Conservation (phyloP, 164 flowering plant genomes). For the Piper longum region DNA sequence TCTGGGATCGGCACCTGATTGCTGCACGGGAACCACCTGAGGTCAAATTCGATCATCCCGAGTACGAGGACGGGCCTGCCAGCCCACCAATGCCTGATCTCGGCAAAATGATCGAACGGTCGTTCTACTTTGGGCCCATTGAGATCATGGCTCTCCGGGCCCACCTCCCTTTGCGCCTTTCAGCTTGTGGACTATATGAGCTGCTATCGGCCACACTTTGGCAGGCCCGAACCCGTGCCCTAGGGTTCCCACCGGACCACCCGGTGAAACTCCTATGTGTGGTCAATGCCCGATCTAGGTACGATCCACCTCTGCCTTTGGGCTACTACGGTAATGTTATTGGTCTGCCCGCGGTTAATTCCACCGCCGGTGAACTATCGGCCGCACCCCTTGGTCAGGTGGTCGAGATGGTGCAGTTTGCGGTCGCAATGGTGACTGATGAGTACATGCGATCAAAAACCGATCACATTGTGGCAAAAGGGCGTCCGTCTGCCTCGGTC, state of each 20-base stretch:
- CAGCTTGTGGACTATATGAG: conserved; percentile 11
- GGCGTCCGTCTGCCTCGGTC: conserved; percentile 15
- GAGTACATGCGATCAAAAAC: conserved; percentile 22
- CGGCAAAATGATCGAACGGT: conserved; percentile 9
- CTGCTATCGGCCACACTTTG: conserved; percentile 21
- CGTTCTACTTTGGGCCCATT: conserved; percentile 17
- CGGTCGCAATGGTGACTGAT: conserved; percentile 8
- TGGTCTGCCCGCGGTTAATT: conserved; percentile 9
- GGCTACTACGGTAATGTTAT: conserved; percentile 23
- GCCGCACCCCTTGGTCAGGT: conserved; percentile 13
- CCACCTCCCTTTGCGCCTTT: conserved; percentile 10
- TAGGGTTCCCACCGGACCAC: conserved; percentile 11
- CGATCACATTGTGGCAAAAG: conserved; percentile 14
- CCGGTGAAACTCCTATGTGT: conserved; percentile 8
- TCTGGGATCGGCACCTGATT: conserved; percentile 15
- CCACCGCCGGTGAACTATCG: conserved; percentile 7
- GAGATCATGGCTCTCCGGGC: conserved; percentile 10
- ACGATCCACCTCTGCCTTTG: conserved; percentile 10
- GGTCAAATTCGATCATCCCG: conserved; percentile 9
- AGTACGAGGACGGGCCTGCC: conserved; percentile 11
- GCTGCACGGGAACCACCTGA: conserved; percentile 15
- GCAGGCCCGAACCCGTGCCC: conserved; percentile 23
- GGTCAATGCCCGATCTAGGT: conserved; percentile 9
- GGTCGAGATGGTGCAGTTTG: conserved; percentile 10
- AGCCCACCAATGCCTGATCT: background rate